Evolutionary conservation across 257 asterid species (phyloP).

Genomic region (Nicotiana otophora): DNA sequence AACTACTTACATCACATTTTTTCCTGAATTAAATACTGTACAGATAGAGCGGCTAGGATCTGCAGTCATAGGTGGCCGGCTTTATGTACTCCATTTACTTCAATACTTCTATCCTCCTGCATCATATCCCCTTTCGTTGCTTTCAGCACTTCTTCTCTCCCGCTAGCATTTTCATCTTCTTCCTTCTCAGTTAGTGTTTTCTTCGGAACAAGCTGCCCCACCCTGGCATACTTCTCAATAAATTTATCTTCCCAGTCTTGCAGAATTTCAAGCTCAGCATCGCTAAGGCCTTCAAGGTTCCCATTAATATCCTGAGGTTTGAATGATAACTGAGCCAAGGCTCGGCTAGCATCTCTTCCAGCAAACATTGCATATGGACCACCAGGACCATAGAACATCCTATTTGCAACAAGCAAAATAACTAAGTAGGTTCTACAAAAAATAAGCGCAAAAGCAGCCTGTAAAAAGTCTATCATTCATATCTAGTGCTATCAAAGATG

Average conservation of each 20-base stretch:
- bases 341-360: slow-evolving; percentile 94
- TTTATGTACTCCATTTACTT: neutral
- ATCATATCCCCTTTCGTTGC: slow-evolving; percentile 8
- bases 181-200: slow-evolving; percentile 21
- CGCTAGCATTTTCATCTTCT: slow-evolving; percentile 14
- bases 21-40: neutral
- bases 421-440: neutral
- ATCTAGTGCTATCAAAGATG: neutral
- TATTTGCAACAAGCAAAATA: slow-evolving; percentile 16
- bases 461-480: neutral
- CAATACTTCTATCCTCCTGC: neutral
- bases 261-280: slow-evolving; percentile 60
- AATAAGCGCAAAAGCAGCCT: neutral
- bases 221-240: slow-evolving; percentile 82
- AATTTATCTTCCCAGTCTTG: slow-evolving; percentile 92
- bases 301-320: slow-evolving; percentile 77
- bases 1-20: neutral
- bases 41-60: neutral
- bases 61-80: neutral
- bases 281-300: slow-evolving; percentile 62
- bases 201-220: slow-evolving; percentile 59
- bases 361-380: slow-evolving; percentile 87
- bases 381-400: slow-evolving; percentile 99
- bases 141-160: slow-evolving; percentile 17
- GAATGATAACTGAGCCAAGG: slow-evolving; percentile 86